Percentiles rank a stretch among this genome's conserved stretches.
These are phyloP conservation scores for Kalaharituber pfeilii DNA, from an alignment of 2,329 filamentous ascomycete genomes.

Conservation along the genomic window DNA sequence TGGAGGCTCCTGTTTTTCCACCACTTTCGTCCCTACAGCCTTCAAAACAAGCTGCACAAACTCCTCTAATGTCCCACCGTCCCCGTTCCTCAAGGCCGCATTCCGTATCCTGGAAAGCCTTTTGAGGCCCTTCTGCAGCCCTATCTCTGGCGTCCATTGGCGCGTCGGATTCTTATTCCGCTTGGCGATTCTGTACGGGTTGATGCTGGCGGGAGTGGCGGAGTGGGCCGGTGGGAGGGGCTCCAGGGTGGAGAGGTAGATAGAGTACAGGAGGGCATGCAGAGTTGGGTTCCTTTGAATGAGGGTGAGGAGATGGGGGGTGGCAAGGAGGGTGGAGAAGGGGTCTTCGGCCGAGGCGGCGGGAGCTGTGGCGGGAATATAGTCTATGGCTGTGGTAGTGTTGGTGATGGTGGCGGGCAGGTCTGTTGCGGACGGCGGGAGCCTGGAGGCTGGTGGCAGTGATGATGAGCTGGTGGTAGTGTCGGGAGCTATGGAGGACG, in stretches of 20 bases:
- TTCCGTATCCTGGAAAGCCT: neutral
- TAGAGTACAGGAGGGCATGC: neutral
- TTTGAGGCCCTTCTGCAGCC: neutral
- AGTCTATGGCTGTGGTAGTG: neutral
- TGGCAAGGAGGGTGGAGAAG: neutral
- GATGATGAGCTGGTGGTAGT: neutral
- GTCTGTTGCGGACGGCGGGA: neutral
- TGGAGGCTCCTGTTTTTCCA: neutral
- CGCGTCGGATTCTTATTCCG: neutral
- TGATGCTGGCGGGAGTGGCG: neutral
- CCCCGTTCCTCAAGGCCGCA: neutral
- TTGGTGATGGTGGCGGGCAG: too few relatives aligned
- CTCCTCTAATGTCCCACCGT: neutral
- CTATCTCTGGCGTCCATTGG: neutral
- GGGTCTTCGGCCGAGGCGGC: neutral
- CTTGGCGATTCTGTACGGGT: neutral
- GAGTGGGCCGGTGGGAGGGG: neutral
- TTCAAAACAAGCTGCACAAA: neutral
- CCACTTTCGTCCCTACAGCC: neutral
- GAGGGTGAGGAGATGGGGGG: neutral
- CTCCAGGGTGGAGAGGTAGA: neutral
- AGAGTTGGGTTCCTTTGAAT: neutral
- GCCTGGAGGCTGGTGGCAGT: neutral
- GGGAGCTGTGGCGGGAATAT: neutral
- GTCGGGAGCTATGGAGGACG: neutral